Evolutionary conservation across 495 filamentous ascomycete genomes (phyloP).

Genomic region (Trichoderma virens): DNA sequence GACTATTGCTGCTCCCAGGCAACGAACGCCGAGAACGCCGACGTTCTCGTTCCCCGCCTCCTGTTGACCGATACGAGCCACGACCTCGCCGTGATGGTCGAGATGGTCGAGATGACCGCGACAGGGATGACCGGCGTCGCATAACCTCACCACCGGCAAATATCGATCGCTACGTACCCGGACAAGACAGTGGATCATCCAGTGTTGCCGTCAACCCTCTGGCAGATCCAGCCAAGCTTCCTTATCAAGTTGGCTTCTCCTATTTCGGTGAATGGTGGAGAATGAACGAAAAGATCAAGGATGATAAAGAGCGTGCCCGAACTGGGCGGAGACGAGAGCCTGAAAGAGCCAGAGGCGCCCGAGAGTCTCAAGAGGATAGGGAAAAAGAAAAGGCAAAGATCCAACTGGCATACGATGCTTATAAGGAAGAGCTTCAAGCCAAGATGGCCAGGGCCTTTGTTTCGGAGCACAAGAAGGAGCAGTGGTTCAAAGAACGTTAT

Average conservation of each 20-base stretch:
- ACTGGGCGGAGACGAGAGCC: slow-evolving; percentile 66
- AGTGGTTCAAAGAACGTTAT: slow-evolving; percentile 98
- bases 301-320: slow-evolving; percentile 72
- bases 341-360: slow-evolving; percentile 62
- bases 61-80: slow-evolving; percentile 67
- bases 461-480: slow-evolving; percentile 79
- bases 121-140: slow-evolving; percentile 46
- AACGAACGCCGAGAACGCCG: slow-evolving; percentile 38
- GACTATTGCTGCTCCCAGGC: slow-evolving; percentile 14
- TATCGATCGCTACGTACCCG: slow-evolving; percentile 94
- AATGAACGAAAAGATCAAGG: slow-evolving; percentile 72
- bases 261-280: slow-evolving; percentile 98
- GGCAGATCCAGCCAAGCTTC: slow-evolving; percentile 71
- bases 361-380: slow-evolving; percentile 75
- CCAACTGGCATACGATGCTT: slow-evolving; percentile 83
- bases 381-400: slow-evolving; percentile 85
- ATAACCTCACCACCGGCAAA: slow-evolving; percentile 54
- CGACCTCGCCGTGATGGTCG: slow-evolving; percentile 40
- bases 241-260: slow-evolving; percentile 92
- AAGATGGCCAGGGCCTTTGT: slow-evolving; percentile 89
- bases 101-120: not conserved
- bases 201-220: slow-evolving; percentile 60
- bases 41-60: slow-evolving; percentile 64
- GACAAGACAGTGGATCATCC: slow-evolving; percentile 56
- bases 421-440: slow-evolving; percentile 88